A percentile compares a stretch with the other conserved stretches of the same genome.
phyloP scores from a whole-genome alignment of 495 filamentous ascomycete species.

The Penicillium longicatenatum region DNA sequence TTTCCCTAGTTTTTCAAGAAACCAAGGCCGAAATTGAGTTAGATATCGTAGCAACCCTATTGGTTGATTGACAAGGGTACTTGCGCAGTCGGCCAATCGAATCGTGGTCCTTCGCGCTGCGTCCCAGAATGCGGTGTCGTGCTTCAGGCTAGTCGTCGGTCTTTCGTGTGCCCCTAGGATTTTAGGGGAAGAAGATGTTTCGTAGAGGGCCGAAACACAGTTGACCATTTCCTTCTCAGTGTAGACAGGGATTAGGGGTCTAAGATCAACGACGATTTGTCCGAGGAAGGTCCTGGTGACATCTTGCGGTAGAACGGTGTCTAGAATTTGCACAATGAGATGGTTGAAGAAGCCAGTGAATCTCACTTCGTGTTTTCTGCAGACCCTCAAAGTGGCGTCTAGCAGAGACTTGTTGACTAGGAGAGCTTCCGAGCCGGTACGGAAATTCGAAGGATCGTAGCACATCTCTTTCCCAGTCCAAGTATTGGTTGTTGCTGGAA shows the following conservation, averaged over 20 bases:
- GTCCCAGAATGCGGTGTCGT: not conserved
- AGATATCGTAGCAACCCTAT: not conserved
- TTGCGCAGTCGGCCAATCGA: not conserved
- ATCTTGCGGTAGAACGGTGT: slow-evolving; percentile 1
- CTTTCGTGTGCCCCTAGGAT: not conserved
- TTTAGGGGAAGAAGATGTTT: not conserved
- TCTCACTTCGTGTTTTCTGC: slow-evolving; percentile 1
- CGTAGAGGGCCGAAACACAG: not conserved
- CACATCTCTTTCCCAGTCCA: slow-evolving; percentile 4
- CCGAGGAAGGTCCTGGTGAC: not conserved
- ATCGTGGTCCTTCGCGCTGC: not conserved
- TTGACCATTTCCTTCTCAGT: slow-evolving; percentile 2
- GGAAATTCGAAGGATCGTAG: slow-evolving; percentile 3
- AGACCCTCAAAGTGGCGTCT: not conserved
- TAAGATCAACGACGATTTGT: slow-evolving; percentile 5
- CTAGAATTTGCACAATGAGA: not conserved
- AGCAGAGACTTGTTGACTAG: not conserved
- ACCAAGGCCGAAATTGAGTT: not conserved
- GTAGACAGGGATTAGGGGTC: not conserved
- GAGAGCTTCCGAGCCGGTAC: slow-evolving; percentile 1
- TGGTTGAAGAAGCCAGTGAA: slow-evolving; percentile 6
- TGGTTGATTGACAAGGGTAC: slow-evolving; percentile 2
- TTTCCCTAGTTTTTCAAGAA: not conserved
- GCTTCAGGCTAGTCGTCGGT: not conserved
- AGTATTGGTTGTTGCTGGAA: not conserved